A percentile compares a stretch with the other conserved stretches of the same genome.
These are phyloP conservation scores for Aspergillus floridensis DNA, from an alignment of 2,329 filamentous ascomycete genomes.

Conservation along the genomic window DNA sequence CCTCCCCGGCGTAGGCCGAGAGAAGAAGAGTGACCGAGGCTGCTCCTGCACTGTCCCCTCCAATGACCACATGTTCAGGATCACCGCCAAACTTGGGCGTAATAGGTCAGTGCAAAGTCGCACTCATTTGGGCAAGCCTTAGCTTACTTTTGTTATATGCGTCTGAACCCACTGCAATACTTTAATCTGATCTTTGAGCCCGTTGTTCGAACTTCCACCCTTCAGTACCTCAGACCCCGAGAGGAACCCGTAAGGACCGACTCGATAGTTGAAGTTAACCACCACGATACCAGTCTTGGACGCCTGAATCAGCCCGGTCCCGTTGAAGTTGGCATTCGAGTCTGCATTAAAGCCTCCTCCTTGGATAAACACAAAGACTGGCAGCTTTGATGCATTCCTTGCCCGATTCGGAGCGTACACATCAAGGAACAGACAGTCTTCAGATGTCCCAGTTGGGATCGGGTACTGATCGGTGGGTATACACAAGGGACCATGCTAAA, in stretches of 20 bases:
- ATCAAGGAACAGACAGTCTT: constrained; percentile 45
- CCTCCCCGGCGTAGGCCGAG: constrained; percentile 50
- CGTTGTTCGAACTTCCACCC: constrained; percentile 62
- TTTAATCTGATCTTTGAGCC: constrained; percentile 67
- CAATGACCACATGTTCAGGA: constrained; percentile 64
- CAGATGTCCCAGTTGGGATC: constrained; percentile 51
- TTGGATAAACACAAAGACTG: constrained; percentile 63
- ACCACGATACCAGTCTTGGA: constrained; percentile 62
- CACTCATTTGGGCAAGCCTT: background rate
- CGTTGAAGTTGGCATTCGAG: constrained; percentile 60
- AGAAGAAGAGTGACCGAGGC: constrained; percentile 64
- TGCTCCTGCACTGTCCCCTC: constrained; percentile 67
- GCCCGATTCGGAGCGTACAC: constrained; percentile 39
- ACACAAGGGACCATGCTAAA: constrained; percentile 52
- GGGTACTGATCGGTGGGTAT: constrained; percentile 66
- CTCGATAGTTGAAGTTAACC: constrained; percentile 73
- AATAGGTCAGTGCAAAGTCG: background rate
- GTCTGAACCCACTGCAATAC: constrained; percentile 68
- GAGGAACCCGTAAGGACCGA: constrained; percentile 72
- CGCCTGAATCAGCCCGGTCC: constrained; percentile 59
- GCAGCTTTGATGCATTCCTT: constrained; percentile 39
- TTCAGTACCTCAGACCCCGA: constrained; percentile 54
- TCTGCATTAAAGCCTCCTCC: constrained; percentile 63
- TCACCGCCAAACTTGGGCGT: constrained; percentile 63
- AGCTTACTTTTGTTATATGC: constrained; percentile 53